These are phyloP conservation scores for Pezizomycotina sp. DNA, from an alignment of 2,329 filamentous ascomycete species.

Conservation along the genomic window DNA sequence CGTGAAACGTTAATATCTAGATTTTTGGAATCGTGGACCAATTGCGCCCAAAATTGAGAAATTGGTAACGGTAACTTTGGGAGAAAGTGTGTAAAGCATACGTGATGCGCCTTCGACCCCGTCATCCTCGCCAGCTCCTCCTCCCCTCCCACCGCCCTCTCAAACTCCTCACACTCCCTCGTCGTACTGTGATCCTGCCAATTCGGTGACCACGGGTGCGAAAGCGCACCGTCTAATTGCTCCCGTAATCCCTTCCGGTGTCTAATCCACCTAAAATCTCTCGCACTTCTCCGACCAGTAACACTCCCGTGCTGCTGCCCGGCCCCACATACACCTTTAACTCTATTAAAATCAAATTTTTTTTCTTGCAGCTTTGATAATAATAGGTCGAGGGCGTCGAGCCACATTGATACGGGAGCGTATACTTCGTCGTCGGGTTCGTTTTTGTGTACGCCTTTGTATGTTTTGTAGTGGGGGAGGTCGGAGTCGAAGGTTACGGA, in stretches of 20 bases:
- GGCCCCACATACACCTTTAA: conserved; percentile 73
- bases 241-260: no score
- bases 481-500: conserved; percentile 94
- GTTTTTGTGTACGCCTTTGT: conserved; percentile 76
- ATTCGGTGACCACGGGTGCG: conserved; percentile 86
- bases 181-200: conserved; percentile 98
- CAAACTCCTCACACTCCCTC: conserved; percentile 76
- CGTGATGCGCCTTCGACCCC: conserved; percentile 87
- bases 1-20: no score
- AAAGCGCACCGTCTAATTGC: no score
- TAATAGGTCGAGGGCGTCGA: conserved; percentile 80
- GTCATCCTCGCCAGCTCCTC: conserved; percentile 60
- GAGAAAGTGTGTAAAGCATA: conserved; percentile 36
- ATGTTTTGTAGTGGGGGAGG: conserved; percentile 57
- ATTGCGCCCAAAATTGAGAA: neutral
- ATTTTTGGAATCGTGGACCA: neutral
- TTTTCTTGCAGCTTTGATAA: conserved; percentile 53
- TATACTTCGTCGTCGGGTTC: conserved; percentile 74
- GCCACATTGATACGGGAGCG: conserved; percentile 83
- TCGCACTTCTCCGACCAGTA: conserved; percentile 63
- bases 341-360: conserved; percentile 53
- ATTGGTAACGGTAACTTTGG: no score
- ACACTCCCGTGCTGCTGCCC: conserved; percentile 97
- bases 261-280: conserved; percentile 45
- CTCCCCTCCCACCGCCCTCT: conserved; percentile 49